Evolutionary conservation across 305 asterid species (phyloP).

Genomic region (Galium porrigens): DNA sequence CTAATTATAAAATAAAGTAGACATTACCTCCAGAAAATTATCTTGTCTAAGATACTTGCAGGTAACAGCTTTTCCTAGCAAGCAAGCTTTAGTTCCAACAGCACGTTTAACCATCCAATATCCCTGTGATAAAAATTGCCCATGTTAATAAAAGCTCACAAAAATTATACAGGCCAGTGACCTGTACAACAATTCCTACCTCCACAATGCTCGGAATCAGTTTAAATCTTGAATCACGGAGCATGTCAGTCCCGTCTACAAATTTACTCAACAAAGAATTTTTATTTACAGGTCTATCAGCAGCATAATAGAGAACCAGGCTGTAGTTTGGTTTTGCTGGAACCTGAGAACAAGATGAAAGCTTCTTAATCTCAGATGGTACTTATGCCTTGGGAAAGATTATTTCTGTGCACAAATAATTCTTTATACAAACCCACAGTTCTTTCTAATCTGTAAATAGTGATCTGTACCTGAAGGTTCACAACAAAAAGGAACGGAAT

Average conservation of each 20-base stretch:
- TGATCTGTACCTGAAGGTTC: slow-evolving; percentile 64
- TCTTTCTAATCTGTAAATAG: background rate
- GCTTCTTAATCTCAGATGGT: background rate
- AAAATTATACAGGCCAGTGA: slow-evolving; percentile 11
- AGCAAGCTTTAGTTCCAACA: slow-evolving; percentile 95
- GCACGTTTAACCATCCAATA: slow-evolving; percentile 99
- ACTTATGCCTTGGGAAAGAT: background rate
- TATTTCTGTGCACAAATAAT: background rate
- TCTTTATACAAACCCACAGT: background rate
- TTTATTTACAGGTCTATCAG: slow-evolving; percentile 71
- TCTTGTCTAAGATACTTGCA: slow-evolving; percentile 88
- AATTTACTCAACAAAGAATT: slow-evolving; percentile 71
- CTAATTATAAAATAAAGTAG: slow-evolving; percentile 7
- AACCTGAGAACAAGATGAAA: slow-evolving; percentile 43
- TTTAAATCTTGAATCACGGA: slow-evolving; percentile 92
- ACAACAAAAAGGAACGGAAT: slow-evolving; percentile 67
- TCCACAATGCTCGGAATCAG: slow-evolving; percentile 91
- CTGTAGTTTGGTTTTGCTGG: slow-evolving; percentile 96
- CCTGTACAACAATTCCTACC: slow-evolving; percentile 33
- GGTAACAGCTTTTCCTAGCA: slow-evolving; percentile 89
- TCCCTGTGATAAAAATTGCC: slow-evolving; percentile 34
- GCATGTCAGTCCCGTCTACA: slow-evolving; percentile 65
- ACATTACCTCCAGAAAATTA: slow-evolving; percentile 82
- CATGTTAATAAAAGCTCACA: slow-evolving; percentile 7
- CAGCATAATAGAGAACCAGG: slow-evolving; percentile 83